These are phyloP conservation scores for Populus hybrid DNA, from an alignment of 441 rosid genomes.

Conservation along the genomic window DNA sequence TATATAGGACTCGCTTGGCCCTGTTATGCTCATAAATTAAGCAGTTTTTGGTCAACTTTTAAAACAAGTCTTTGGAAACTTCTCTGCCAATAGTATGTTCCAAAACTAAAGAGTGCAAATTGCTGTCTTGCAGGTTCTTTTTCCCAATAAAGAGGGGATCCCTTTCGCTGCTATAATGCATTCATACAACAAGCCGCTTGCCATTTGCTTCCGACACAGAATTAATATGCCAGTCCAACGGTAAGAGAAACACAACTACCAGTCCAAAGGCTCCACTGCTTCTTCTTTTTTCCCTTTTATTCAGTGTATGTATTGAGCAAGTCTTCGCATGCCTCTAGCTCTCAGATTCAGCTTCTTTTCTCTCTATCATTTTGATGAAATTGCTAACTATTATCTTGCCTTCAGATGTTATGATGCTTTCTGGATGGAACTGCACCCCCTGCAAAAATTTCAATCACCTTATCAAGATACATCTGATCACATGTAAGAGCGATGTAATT, in stretches of 20 bases:
- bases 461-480: not conserved
- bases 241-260: not conserved
- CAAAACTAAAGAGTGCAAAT: too few relatives aligned
- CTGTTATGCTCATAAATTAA: not conserved
- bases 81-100: too few relatives aligned
- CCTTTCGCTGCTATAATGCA: not conserved
- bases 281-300: not conserved
- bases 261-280: not conserved
- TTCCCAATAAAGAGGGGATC: not conserved
- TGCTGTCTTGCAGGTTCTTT: not conserved
- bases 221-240: not conserved
- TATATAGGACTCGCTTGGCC: not conserved
- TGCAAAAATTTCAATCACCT: constrained; percentile 27
- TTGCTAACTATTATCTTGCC: constrained; percentile 73
- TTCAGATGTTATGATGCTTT: constrained; percentile 80
- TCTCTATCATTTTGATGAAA: constrained; percentile 68
- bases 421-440: constrained; percentile 98
- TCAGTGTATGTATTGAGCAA: not conserved
- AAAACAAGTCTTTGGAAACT: too few relatives aligned
- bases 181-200: not conserved
- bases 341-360: constrained; percentile 52
- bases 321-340: constrained; percentile 24
- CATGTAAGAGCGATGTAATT: not conserved
- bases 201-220: not conserved
- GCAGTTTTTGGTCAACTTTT: not conserved